Evolutionary conservation across 176 grass and related monocot genomes (phyloP).

Genomic region (Triticum monococcum): DNA sequence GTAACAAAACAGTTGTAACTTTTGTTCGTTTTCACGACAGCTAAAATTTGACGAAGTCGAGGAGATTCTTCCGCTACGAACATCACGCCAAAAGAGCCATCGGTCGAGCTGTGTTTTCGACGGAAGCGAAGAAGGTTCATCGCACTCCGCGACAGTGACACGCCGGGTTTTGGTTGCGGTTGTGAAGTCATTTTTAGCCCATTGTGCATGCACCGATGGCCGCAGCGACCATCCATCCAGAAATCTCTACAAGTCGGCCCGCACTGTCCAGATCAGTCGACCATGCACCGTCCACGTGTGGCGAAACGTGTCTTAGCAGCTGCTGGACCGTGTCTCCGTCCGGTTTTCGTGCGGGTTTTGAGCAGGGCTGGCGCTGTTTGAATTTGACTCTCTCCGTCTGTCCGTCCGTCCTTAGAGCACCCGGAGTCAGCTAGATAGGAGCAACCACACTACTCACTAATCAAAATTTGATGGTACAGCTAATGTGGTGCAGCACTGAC

Average conservation of each 20-base stretch:
- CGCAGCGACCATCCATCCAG: neutral
- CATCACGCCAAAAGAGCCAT: neutral
- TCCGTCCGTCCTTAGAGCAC: neutral
- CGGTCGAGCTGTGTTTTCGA: neutral
- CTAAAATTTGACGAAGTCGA: slow-evolving; percentile 29
- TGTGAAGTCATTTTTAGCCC: slow-evolving; percentile 26
- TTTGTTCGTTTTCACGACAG: slow-evolving; percentile 1
- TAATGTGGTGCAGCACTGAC: neutral
- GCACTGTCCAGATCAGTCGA: slow-evolving; percentile 7
- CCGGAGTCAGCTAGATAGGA: neutral
- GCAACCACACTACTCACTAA: neutral
- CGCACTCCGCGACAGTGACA: neutral
- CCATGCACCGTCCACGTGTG: neutral
- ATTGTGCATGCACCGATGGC: slow-evolving; percentile 26
- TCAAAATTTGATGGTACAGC: neutral
- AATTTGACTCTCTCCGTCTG: neutral
- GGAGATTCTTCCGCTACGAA: neutral
- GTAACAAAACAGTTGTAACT: neutral
- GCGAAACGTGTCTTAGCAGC: neutral
- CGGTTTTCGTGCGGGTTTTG: neutral
- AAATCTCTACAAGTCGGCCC: slow-evolving; percentile 33
- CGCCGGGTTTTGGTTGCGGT: neutral
- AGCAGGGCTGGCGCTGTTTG: neutral
- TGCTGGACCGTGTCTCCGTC: neutral
- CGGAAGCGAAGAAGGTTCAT: neutral